Conservation (phyloP, 192 early-diverging fungal species). For the Physocladia obscura region DNA sequence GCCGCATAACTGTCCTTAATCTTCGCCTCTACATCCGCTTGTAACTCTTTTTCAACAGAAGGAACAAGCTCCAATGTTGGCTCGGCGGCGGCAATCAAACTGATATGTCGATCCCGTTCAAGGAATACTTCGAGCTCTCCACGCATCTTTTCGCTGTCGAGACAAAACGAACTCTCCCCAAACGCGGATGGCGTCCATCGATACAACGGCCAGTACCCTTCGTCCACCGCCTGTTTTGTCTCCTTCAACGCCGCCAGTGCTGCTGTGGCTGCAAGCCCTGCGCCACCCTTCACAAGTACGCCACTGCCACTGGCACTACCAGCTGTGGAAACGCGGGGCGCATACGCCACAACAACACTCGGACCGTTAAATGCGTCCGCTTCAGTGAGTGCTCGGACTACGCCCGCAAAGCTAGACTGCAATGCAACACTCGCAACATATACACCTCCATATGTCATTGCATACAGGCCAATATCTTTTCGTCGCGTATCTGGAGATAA, state of each 20-base stretch:
- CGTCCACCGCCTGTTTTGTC: conserved; percentile 86
- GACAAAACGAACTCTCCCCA: conserved; percentile 61
- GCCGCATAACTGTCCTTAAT: conserved; percentile 61
- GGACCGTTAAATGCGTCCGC: conserved; percentile 89
- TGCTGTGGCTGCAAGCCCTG: conserved; percentile 37
- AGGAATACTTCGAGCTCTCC: conserved; percentile 79
- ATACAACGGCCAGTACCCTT: conserved; percentile 90
- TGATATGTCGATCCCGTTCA: conserved; percentile 79
- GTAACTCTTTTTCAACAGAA: conserved; percentile 64
- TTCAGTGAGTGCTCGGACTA: conserved; percentile 82
- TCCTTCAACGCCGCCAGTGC: conserved; percentile 77
- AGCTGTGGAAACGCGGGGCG: conserved; percentile 55
- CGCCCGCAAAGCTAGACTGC: conserved; percentile 85
- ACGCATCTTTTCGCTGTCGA: conserved; percentile 79
- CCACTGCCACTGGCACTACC: background rate
- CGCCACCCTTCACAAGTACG: conserved; percentile 8
- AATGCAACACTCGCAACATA: conserved; percentile 92
- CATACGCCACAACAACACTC: conserved; percentile 83
- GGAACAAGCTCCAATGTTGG: conserved; percentile 59
- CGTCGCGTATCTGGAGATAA: conserved; percentile 55
- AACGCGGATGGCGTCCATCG: conserved; percentile 80
- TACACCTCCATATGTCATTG: conserved; percentile 87
- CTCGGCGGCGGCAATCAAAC: conserved; percentile 68
- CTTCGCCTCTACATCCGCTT: conserved; percentile 43
- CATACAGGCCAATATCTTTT: conserved; percentile 94